A percentile compares a stretch with the other conserved stretches of the same genome.
phyloP scores from a whole-genome alignment of 306 rosid genomes.

The Rosa persica region DNA sequence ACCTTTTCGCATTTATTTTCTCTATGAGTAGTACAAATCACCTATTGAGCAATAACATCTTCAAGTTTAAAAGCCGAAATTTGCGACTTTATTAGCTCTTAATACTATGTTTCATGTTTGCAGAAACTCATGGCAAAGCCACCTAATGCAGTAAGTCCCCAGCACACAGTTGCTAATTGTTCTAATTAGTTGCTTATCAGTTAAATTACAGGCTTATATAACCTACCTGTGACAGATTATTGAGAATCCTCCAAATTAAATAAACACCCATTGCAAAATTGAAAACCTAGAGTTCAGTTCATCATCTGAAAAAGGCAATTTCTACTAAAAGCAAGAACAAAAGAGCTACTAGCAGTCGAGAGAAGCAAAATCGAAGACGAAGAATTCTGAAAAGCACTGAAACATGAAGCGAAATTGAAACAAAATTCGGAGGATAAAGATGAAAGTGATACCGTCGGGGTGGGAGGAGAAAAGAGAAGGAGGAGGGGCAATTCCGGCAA shows the following conservation, averaged over 20 bases:
- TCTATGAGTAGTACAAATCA: not conserved
- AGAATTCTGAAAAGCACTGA: too few species aligned
- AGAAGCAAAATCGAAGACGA: too few species aligned
- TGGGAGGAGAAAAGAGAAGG: constrained; percentile 61
- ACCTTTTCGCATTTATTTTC: not conserved
- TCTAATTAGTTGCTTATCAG: not conserved
- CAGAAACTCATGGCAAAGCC: constrained; percentile 32
- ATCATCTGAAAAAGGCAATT: not conserved
- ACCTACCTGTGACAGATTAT: not conserved
- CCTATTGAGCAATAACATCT: not conserved
- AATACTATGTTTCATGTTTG: constrained; percentile 24
- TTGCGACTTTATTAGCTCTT: constrained; percentile 1
- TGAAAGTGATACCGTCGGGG: constrained; percentile 39
- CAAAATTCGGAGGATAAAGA: not conserved
- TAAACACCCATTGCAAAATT: not conserved
- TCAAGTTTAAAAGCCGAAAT: constrained; percentile 15
- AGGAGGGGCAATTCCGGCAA: constrained; percentile 79
- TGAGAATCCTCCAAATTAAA: not conserved
- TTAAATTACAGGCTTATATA: not conserved
- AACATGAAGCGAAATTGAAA: not conserved
- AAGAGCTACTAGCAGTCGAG: not conserved
- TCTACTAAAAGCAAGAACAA: not conserved
- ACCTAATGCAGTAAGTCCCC: too few species aligned
- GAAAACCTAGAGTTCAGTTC: not conserved
- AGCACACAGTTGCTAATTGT: not conserved